These are phyloP conservation scores for Vigna radiata DNA, from an alignment of 306 rosid genomes.

Conservation along the genomic window DNA sequence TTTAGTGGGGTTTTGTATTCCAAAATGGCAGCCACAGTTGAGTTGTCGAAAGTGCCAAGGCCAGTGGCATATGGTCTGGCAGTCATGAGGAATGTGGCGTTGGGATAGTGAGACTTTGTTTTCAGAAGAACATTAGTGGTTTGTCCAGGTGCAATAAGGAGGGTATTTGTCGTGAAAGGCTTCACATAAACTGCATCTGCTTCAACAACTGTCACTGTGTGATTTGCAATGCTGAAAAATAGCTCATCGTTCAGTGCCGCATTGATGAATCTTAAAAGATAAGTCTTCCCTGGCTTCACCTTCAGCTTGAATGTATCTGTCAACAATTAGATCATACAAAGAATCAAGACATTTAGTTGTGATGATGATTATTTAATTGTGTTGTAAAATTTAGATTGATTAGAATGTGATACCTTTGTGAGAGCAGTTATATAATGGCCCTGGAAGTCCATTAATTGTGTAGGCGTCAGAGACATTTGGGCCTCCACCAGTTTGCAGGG, in stretches of 20 bases:
- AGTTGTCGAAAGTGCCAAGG: slow-evolving; percentile 69
- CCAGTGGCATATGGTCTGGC: slow-evolving; percentile 67
- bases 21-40: slow-evolving; percentile 65
- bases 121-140: slow-evolving; percentile 74
- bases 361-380: not conserved
- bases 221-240: slow-evolving; percentile 79
- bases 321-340: not conserved
- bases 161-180: slow-evolving; percentile 56
- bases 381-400: not conserved
- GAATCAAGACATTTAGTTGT: no score
- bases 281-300: slow-evolving; percentile 62
- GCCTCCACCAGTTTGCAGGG: slow-evolving; percentile 71
- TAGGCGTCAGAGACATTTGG: slow-evolving; percentile 88
- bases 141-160: slow-evolving; percentile 73
- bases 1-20: slow-evolving; percentile 51
- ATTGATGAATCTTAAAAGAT: slow-evolving; percentile 70
- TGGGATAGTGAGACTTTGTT: slow-evolving; percentile 61
- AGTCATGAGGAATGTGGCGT: slow-evolving; percentile 69
- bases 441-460: slow-evolving; percentile 78
- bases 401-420: slow-evolving; percentile 58
- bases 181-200: slow-evolving; percentile 72
- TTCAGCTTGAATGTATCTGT: slow-evolving; percentile 69
- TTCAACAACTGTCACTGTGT: slow-evolving; percentile 67
- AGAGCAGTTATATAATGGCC: slow-evolving; percentile 75
- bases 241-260: slow-evolving; percentile 73